phyloP scores from a whole-genome alignment of 1,139 yeast genomes.

The Debaryomycetaceae sp. region DNA sequence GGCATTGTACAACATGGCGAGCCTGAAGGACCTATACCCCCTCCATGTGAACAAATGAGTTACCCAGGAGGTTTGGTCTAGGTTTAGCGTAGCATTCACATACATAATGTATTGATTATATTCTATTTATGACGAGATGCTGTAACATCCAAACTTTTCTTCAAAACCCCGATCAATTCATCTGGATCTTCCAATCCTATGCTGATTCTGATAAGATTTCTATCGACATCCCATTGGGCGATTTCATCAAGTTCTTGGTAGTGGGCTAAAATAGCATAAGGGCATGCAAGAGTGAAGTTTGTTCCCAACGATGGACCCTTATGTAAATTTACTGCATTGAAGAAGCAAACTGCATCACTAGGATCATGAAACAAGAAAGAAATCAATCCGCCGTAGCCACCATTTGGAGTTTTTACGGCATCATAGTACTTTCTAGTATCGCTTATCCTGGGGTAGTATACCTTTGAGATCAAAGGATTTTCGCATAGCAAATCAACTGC shows the following conservation, averaged over 20 bases:
- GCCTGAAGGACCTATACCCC: conserved; percentile 33
- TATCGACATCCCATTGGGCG: conserved; percentile 80
- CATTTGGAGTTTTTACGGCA: conserved; percentile 57
- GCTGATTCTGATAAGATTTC: conserved; percentile 75
- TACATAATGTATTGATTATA: too few species aligned
- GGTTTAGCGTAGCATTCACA: neutral
- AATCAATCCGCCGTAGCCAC: conserved; percentile 92
- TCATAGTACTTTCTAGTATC: conserved; percentile 67
- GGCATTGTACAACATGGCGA: conserved; percentile 50
- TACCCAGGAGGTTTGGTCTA: conserved; percentile 23
- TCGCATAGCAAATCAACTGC: conserved; percentile 49
- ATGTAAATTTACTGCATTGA: conserved; percentile 68
- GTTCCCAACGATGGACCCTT: conserved; percentile 97
- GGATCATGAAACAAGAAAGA: conserved; percentile 72
- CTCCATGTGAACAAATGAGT: conserved; percentile 33
- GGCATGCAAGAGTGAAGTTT: conserved; percentile 87
- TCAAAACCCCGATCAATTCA: conserved; percentile 54
- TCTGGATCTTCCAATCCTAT: conserved; percentile 71
- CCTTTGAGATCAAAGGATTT: conserved; percentile 51
- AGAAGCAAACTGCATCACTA: conserved; percentile 66
- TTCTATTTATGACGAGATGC: conserved; percentile 1
- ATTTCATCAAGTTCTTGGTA: conserved; percentile 80
- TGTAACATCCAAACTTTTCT: conserved; percentile 59
- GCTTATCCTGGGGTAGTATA: conserved; percentile 67
- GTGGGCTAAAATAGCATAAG: conserved; percentile 88